Evolutionary conservation across 768 basidiomycete species (phyloP), one percentile per base, ranked within the genome.

Genomic region (Hydnomerulius pinastri): DNA sequence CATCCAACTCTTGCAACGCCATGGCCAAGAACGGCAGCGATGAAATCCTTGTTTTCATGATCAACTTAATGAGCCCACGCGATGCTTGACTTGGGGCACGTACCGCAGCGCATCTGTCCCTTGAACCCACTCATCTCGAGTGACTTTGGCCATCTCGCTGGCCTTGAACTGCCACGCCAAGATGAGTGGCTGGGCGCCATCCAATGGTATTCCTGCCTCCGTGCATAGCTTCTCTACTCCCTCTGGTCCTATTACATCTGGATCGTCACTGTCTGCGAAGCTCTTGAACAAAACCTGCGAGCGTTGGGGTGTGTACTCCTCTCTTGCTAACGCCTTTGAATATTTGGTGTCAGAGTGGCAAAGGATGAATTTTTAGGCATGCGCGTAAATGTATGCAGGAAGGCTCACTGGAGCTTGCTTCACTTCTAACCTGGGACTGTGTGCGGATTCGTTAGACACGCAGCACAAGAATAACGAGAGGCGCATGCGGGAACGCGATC

Each of bases 161-260:
- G 86, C 78, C 39, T 78, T 73, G 48, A 88, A 66, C 58, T 87
- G 85, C 90, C 90, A 92, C 20, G 87, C 80, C 12, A 92, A 71
- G 15, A 92, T 73, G 46, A 92, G 73, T 17, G 89, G 86, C 54
- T 81, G 68, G 6, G 85, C 74, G 25, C 89, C 87, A 17, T 92
- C 90, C 66, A 93, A 71, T 0, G 87, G 74, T 39, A 92, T 78
- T n/a, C 79, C 71, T 11, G 84, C 80, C 54, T 91, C 87, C 21
- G 56, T 75, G 68, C 87, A 93, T 24, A 94, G 69, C 45, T 69
- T 73, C 66, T 86, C 83, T 54, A 92, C 82, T 2, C 89, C 88
- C 51, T 83, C 87, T 1, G 86, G 78, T 1, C 83, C 85, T 58
- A 93, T 90, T 37, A 78, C 71, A 29, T 65, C 58, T 11, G 62